phyloP scores from a whole-genome alignment of 1,139 yeast species.

The Saccharomycopsis crataegensis region DNA sequence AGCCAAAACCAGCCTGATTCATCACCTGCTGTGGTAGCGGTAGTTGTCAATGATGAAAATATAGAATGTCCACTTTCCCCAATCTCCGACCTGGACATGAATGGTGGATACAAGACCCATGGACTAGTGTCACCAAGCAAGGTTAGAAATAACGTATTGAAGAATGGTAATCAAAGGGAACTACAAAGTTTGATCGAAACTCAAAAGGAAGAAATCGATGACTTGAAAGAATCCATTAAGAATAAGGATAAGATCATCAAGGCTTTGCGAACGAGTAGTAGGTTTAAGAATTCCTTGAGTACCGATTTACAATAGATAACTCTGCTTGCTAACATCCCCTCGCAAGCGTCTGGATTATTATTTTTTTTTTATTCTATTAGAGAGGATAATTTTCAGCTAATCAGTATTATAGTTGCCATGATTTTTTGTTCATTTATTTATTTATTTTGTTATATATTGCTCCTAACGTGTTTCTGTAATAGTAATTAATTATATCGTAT shows the following conservation, averaged over 20 bases:
- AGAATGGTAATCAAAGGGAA: constrained; percentile 16
- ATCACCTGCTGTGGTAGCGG: neutral
- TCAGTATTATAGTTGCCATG: too few relatives aligned
- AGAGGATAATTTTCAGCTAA: too few relatives aligned
- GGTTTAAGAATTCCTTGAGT: constrained; percentile 33
- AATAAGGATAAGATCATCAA: constrained; percentile 74
- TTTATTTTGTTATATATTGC: too few relatives aligned
- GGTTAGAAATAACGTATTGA: constrained; percentile 5
- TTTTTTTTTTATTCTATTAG: too few relatives aligned
- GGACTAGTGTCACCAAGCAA: constrained; percentile 10
- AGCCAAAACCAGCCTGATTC: constrained; percentile 18
- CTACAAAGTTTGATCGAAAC: constrained; percentile 38
- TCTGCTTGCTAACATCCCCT: too few relatives aligned
- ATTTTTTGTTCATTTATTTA: too few relatives aligned
- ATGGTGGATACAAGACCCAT: constrained; percentile 6
- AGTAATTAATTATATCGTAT: too few relatives aligned
- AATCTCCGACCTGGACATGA: neutral
- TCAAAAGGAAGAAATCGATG: constrained; percentile 64
- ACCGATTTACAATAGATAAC: neutral
- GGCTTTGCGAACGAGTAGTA: constrained; percentile 57
- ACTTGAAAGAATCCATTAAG: constrained; percentile 51
- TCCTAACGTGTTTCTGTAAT: too few relatives aligned
- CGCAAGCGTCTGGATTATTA: too few relatives aligned
- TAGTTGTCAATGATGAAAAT: neutral
- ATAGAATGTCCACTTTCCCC: neutral